Conservation (phyloP, 1,284 basidiomycete species). For the Chiua sp. region DNA sequence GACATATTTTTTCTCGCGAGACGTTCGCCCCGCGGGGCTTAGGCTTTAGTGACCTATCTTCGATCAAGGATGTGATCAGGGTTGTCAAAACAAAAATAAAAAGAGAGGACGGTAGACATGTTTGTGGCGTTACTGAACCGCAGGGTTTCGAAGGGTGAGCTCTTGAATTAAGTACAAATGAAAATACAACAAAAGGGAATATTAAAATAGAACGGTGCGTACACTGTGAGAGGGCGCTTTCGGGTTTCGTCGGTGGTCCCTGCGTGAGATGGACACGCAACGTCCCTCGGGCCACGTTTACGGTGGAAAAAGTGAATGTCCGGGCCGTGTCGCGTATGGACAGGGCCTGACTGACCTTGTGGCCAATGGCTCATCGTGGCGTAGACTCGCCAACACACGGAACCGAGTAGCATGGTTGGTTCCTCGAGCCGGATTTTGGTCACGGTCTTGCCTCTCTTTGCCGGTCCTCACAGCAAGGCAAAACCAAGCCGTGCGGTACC, state of each 20-base stretch:
- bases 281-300: background rate
- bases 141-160: too few species aligned
- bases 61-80: background rate
- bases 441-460: background rate
- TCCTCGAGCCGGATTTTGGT: background rate
- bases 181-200: background rate
- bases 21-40: background rate
- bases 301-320: background rate
- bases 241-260: background rate
- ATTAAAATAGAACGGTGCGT: background rate
- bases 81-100: background rate
- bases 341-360: background rate
- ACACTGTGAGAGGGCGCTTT: background rate
- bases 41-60: background rate
- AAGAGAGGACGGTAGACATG: background rate
- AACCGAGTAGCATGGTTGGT: background rate
- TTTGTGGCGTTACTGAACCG: background rate
- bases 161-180: background rate
- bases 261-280: background rate
- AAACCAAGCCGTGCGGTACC: background rate
- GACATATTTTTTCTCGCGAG: conserved; percentile 3
- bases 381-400: background rate
- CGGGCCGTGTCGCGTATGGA: background rate
- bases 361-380: background rate
- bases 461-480: background rate